Evolutionary conservation across 2,329 filamentous ascomycete species (phyloP).

Genomic region (Aspergillus tanneri): DNA sequence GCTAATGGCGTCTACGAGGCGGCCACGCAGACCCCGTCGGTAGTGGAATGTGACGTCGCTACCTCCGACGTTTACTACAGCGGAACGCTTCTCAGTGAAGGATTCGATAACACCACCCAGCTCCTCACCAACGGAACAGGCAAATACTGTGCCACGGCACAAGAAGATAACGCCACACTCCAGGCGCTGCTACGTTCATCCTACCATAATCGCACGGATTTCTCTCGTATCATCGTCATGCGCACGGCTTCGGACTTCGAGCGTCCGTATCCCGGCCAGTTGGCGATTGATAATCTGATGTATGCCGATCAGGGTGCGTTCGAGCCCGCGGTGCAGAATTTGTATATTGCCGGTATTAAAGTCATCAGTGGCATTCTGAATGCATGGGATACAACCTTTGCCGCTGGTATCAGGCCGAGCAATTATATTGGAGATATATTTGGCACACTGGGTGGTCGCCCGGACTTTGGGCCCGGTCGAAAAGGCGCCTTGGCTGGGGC

Average conservation of each 20-base stretch:
- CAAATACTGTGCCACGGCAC: slow-evolving; percentile 67
- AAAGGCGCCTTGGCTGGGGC: background rate
- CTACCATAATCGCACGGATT: slow-evolving; percentile 60
- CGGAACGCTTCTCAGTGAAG: slow-evolving; percentile 59
- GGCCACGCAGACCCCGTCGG: slow-evolving; percentile 50
- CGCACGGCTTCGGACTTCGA: slow-evolving; percentile 71
- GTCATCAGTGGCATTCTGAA: slow-evolving; percentile 64
- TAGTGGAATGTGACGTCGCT: slow-evolving; percentile 65
- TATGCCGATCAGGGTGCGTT: slow-evolving; percentile 64
- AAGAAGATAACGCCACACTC: slow-evolving; percentile 70
- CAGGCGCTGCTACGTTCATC: slow-evolving; percentile 64
- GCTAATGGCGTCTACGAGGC: slow-evolving; percentile 37
- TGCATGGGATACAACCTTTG: slow-evolving; percentile 61
- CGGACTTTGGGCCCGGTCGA: slow-evolving; percentile 58
- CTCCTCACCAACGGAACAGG: slow-evolving; percentile 68
- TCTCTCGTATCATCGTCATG: slow-evolving; percentile 65
- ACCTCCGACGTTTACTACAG: slow-evolving; percentile 73
- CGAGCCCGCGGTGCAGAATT: slow-evolving; percentile 61
- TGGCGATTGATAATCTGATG: slow-evolving; percentile 60
- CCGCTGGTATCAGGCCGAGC: slow-evolving; percentile 54
- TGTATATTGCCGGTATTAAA: slow-evolving; percentile 64
- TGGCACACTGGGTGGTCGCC: slow-evolving; percentile 63
- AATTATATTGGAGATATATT: slow-evolving; percentile 74
- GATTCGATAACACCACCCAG: slow-evolving; percentile 64
- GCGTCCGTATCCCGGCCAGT: slow-evolving; percentile 60